Conservation (phyloP, 1,284 basidiomycete species). For the Cystobasidium slooffiae region DNA sequence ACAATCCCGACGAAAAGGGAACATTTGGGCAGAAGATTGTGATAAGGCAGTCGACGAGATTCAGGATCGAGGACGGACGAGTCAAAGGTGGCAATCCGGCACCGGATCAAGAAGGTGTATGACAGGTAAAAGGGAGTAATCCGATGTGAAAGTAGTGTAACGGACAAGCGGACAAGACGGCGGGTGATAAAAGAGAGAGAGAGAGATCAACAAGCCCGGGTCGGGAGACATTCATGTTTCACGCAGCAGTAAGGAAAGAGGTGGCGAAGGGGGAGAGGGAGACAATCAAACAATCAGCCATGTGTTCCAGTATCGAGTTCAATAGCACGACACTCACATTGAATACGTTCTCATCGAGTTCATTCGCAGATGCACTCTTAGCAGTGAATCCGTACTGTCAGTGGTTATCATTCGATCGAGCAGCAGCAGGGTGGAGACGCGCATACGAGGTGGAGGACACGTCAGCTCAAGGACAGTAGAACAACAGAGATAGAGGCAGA, state of each 20-base stretch:
- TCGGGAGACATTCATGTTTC: too few species aligned
- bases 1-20: background rate
- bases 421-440: background rate
- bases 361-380: background rate
- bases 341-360: constrained; percentile 42
- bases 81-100: too few species aligned
- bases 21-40: background rate
- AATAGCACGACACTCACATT: constrained; percentile 11
- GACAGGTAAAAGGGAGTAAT: too few species aligned
- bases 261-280: background rate
- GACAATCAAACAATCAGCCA: too few species aligned
- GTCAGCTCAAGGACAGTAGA: background rate
- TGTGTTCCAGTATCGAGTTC: background rate
- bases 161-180: too few species aligned
- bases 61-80: too few species aligned
- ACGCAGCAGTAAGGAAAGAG: constrained; percentile 4
- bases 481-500: background rate
- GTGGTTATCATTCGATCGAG: background rate
- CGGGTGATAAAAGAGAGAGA: too few species aligned
- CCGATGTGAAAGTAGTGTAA: too few species aligned
- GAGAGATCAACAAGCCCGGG: too few species aligned
- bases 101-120: background rate
- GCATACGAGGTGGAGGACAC: constrained; percentile 16
- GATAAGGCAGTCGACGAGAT: background rate
- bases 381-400: constrained; percentile 39